Evolutionary conservation across 768 basidiomycete genomes (phyloP), one percentile per base, ranked within the genome.

Genomic region (Suillus variegatus): DNA sequence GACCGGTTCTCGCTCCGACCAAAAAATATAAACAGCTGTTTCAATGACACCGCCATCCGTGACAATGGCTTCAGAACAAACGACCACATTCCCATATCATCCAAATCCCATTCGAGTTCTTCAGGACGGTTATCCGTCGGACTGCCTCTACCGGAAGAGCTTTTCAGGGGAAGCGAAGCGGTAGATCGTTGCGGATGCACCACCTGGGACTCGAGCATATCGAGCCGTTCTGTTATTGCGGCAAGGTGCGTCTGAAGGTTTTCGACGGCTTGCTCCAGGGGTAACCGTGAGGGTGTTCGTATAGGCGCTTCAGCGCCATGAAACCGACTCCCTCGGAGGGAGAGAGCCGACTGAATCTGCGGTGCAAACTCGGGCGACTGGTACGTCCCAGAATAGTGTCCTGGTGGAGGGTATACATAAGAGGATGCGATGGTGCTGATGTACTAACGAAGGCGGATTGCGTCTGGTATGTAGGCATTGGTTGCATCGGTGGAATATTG

Each of bases 51-150:
- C 16, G 88, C 65, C 25, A 84, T 82, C 38, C 82, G 81, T n/a
- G 84, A 76, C 14, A 93, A 61, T 12, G 92, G 92, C 65, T 84
- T 86, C 7, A 92, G 78, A 18, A 93, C 79, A 54, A 89, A 70
- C 8, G 93, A 86, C 93, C 93, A 95, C 80, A 94, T 84, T 56
- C 93, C 93, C 73, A 94, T 80, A 73, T 94, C 91, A 60, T 92
- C 85, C n/a, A 91, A 72, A 72, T 93, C 89, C 88, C 89, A 92
- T 22, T 81, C 76, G 40, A 76, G 75, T 13, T 43, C 66, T 40
- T 75, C 77, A 63, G 66, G 38, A 41, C 72, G 73, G 4, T 77
- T 71, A 47, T 75, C 73, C 41, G 79, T 71, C 6, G 84, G 83
- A 43, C 83, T 85, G 41, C 79, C 78, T n/a, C 82, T 78, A 55